Base-by-base conservation (phyloP, 2,329 filamentous ascomycete genomes). In the Trichoderma sp. region DNA sequence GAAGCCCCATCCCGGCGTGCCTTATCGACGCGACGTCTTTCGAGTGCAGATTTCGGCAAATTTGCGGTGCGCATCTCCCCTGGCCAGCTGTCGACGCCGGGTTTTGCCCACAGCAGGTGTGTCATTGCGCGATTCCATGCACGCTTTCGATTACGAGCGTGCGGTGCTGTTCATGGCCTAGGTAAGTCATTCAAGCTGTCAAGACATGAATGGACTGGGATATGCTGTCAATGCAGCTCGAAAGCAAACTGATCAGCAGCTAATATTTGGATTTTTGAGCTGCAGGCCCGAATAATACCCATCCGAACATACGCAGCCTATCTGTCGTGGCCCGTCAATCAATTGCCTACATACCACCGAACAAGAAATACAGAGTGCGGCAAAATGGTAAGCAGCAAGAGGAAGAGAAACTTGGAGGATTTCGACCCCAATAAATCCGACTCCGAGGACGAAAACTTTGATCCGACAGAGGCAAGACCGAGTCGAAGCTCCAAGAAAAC, bases 401-500 rank as follows among this genome's bases (percentile, higher is more conserved):
- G 88, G 66, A 90, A 89, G 82, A 81, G 84, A 71, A 82, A 82
- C 69, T 79, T 66, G 16, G 84, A 87, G 71, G 82, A 83, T 66
- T 90, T 90, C 73, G 89, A 91, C 77, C 87, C 86, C 3, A 90
- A 90, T 76, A 86, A 88, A 75, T 90, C 89, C 61, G 89, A 91
- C 73, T 83, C 89, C 2, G 85, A 88, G 60, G 89, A 91, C 75
- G 87, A 88, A 72, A 89, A 89, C 76, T 91, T 90, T 74, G 85
- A 89, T 69, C 88, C 88, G 18, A 75, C 77, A 26, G 82, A 84
- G 72, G 81, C 79, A 30, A 79, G 80, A 34, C 80, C 84, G 18
- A 79, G 79, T 16, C 81, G 81, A 69, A 78, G 71, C 70, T 78
- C 78, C 66, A 85, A 82, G 72, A 83, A 82, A 66, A 74, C 79